Percentiles rank a stretch among this genome's conserved stretches.
Evolutionary conservation across 2,329 filamentous ascomycete species (phyloP).

Genomic region (Delphinella strobiligena): DNA sequence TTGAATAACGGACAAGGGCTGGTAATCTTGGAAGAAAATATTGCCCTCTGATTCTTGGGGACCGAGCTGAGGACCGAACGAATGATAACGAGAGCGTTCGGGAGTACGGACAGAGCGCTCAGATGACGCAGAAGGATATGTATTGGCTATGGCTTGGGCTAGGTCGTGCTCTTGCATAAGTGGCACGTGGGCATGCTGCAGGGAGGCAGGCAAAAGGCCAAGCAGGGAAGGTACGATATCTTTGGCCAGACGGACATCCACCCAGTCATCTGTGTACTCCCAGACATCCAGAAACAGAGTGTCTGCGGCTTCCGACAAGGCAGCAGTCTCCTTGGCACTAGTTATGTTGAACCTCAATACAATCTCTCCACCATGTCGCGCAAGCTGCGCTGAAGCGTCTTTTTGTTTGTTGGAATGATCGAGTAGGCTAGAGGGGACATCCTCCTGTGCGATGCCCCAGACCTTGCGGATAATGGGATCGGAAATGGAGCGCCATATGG

Average conservation of each 20-base stretch:
- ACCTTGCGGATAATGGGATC: conserved; percentile 11
- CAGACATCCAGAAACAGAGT: conserved; percentile 80
- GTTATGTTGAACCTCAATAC: conserved; percentile 79
- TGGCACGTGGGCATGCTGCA: conserved; percentile 59
- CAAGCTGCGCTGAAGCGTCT: conserved; percentile 6
- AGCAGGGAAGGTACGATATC: conserved; percentile 69
- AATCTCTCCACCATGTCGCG: conserved; percentile 63
- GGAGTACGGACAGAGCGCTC: conserved; percentile 2
- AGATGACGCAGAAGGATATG: conserved; percentile 46
- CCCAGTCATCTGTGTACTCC: conserved; percentile 69
- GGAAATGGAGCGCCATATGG: conserved; percentile 10
- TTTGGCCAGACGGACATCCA: conserved; percentile 70
- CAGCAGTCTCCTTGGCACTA: conserved; percentile 53
- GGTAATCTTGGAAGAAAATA: conserved; percentile 87
- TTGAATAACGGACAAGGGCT: conserved; percentile 70
- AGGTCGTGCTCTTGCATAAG: conserved; percentile 63
- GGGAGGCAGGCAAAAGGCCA: conserved; percentile 60
- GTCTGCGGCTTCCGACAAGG: conserved; percentile 60
- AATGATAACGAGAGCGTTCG: conserved; percentile 3
- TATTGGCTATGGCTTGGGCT: conserved; percentile 62
- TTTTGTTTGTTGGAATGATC: background rate
- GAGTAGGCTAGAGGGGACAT: conserved; percentile 12
- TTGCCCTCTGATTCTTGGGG: conserved; percentile 40
- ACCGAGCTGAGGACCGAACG: conserved; percentile 17
- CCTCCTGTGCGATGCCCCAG: conserved; percentile 2